These are phyloP conservation scores for Rhodomyrtus psidioides DNA, from an alignment of 441 rosid genomes.

Conservation along the genomic window DNA sequence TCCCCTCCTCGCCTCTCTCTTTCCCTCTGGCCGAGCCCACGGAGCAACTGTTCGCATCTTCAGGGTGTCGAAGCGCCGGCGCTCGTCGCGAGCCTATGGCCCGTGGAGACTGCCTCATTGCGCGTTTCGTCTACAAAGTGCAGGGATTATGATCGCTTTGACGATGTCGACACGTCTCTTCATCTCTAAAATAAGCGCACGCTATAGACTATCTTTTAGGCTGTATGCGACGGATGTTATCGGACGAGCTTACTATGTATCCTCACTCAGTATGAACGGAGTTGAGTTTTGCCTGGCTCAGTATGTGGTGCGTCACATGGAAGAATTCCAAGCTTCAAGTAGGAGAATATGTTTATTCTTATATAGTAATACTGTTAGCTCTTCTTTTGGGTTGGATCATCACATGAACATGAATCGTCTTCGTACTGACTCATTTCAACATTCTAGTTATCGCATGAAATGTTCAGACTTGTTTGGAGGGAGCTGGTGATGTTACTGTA, in stretches of 20 bases:
- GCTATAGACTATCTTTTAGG: background rate
- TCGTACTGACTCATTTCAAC: background rate
- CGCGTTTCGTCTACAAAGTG: conserved; percentile 3
- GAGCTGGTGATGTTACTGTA: background rate
- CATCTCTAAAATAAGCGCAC: conserved; percentile 32
- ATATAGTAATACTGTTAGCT: background rate
- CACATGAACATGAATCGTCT: background rate
- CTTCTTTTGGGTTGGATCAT: background rate
- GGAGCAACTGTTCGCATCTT: conserved; percentile 1
- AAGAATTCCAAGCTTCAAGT: background rate
- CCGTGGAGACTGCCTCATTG: background rate
- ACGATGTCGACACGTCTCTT: conserved; percentile 69
- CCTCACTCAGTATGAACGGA: background rate
- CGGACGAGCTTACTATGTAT: background rate
- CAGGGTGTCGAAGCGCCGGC: conserved; percentile 13
- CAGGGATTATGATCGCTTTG: conserved; percentile 13
- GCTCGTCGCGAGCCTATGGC: background rate
- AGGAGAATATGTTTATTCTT: background rate
- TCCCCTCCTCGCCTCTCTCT: conserved; percentile 17
- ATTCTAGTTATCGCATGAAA: background rate
- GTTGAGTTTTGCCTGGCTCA: background rate
- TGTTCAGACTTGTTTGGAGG: background rate
- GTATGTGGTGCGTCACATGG: background rate
- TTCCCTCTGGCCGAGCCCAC: conserved; percentile 15
- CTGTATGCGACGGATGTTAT: background rate